Conservation (phyloP, 2,329 filamentous ascomycete genomes). For the Venturia carpophila region DNA sequence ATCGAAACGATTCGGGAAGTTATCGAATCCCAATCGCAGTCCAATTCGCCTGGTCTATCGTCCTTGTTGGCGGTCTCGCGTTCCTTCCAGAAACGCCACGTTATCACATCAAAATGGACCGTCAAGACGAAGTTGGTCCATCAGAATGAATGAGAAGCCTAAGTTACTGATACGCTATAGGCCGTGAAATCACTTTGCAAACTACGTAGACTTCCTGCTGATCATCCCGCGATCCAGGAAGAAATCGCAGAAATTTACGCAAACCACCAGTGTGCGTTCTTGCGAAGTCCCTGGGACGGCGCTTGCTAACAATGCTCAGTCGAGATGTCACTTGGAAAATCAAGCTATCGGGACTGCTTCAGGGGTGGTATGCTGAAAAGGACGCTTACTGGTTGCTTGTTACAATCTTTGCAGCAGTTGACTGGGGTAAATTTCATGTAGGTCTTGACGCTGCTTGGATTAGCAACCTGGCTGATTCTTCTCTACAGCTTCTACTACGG, state of each 20-base stretch:
- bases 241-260: slow-evolving; percentile 57
- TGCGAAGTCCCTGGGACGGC: background rate
- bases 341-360: slow-evolving; percentile 36
- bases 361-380: slow-evolving; percentile 47
- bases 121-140: slow-evolving; percentile 42
- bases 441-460: background rate
- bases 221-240: slow-evolving; percentile 50
- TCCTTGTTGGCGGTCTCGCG: slow-evolving; percentile 49
- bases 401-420: slow-evolving; percentile 74
- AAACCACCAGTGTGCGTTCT: slow-evolving; percentile 46
- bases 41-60: slow-evolving; percentile 64
- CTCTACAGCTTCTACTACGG: slow-evolving; percentile 21
- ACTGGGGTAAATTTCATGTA: slow-evolving; percentile 44
- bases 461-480: background rate
- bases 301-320: slow-evolving; percentile 39
- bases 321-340: slow-evolving; percentile 53
- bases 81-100: slow-evolving; percentile 72
- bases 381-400: slow-evolving; percentile 61
- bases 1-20: slow-evolving; percentile 51
- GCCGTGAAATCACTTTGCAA: slow-evolving; percentile 55
- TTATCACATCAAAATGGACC: slow-evolving; percentile 56
- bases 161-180: background rate
- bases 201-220: slow-evolving; percentile 53
- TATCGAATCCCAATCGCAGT: slow-evolving; percentile 72
- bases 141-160: background rate